Evolutionary conservation across 306 rosid species (phyloP).

Genomic region (Rubus idaeus): DNA sequence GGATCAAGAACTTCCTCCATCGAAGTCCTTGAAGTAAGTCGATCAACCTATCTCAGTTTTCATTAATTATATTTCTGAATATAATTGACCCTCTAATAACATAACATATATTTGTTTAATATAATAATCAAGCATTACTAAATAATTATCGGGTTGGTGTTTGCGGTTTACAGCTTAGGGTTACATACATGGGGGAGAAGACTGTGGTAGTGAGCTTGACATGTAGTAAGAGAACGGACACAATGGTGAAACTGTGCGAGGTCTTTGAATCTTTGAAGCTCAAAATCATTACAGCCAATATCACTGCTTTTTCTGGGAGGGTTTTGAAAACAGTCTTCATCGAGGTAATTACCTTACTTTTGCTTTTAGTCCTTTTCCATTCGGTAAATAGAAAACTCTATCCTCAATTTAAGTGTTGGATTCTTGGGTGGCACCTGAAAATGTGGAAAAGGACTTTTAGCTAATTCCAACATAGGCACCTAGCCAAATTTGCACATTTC

Average conservation of each 20-base stretch:
- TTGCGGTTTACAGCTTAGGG: slow-evolving; percentile 56
- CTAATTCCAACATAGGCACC: background rate
- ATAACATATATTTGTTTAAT: too few species aligned
- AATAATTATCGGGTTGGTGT: background rate
- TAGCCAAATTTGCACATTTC: background rate
- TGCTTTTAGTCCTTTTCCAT: background rate
- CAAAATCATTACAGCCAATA: slow-evolving; percentile 70
- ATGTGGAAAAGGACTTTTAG: background rate
- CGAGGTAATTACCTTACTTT: slow-evolving; percentile 51
- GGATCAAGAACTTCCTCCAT: slow-evolving; percentile 57
- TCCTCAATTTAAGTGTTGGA: background rate
- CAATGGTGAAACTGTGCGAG: slow-evolving; percentile 87
- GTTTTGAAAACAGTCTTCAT: slow-evolving; percentile 83
- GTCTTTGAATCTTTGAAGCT: slow-evolving; percentile 92
- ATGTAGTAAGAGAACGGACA: slow-evolving; percentile 75
- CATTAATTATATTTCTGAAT: background rate
- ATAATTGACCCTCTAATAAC: background rate
- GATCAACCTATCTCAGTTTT: background rate
- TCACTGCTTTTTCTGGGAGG: slow-evolving; percentile 68
- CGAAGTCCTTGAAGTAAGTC: slow-evolving; percentile 68
- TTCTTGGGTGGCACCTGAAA: background rate
- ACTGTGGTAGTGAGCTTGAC: slow-evolving; percentile 77
- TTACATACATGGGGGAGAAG: slow-evolving; percentile 71
- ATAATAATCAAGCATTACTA: background rate
- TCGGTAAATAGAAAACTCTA: background rate